Percentiles rank a stretch among this genome's conserved stretches.
Conservation (phyloP, 768 basidiomycete genomes). For the Psilocybe tampanensis region DNA sequence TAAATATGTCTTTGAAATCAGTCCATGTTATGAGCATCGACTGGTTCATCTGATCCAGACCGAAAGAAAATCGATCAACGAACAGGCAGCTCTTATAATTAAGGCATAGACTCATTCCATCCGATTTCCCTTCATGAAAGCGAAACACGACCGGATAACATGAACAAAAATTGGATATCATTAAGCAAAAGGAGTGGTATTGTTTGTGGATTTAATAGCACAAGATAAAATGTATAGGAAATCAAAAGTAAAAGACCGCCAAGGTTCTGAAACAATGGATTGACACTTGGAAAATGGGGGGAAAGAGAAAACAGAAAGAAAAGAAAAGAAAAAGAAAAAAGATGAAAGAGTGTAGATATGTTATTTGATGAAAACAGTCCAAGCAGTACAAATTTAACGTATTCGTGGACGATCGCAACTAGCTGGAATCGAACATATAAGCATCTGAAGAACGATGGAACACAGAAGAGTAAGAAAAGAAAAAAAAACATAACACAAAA, state of each 20-base stretch:
- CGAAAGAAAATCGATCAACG: background rate
- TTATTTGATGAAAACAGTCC: constrained; percentile 13
- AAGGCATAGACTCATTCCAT: no score
- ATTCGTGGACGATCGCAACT: constrained; percentile 16
- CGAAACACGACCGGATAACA: no score
- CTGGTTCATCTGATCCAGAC: background rate
- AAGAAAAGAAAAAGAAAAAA: constrained; percentile 24
- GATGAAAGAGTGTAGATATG: constrained; percentile 31
- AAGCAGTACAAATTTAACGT: constrained; percentile 3
- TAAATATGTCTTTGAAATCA: background rate
- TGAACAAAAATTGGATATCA: background rate
- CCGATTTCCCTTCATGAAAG: no score
- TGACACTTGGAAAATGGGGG: constrained; percentile 13
- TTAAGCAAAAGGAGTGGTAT: constrained; percentile 32
- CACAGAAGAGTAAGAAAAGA: background rate
- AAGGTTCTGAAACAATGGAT: constrained; percentile 1
- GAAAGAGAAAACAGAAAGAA: background rate
- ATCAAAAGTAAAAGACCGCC: constrained; percentile 8
- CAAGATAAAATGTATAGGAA: constrained; percentile 21
- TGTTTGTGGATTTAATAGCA: constrained; percentile 27
- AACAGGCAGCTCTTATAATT: background rate
- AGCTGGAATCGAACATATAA: constrained; percentile 10
- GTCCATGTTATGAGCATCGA: background rate
- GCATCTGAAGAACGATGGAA: background rate
- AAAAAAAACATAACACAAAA: constrained; percentile 6